phyloP scores from a whole-genome alignment of 2,329 filamentous ascomycete species.

The Diaporthe caulivora region DNA sequence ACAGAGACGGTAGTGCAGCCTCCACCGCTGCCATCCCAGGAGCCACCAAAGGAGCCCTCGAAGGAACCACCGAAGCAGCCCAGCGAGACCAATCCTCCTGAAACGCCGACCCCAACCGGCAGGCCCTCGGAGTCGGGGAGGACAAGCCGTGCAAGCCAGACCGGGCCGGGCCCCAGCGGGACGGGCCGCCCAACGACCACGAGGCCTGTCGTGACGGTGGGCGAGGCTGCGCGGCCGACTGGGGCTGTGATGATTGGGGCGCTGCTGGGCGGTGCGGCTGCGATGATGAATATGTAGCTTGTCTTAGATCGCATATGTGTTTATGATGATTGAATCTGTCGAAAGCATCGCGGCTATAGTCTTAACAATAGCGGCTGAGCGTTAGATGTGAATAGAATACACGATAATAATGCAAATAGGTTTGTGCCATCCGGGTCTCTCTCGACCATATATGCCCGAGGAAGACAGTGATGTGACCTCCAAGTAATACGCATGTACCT shows the following conservation, averaged over 20 bases:
- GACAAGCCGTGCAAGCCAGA: constrained; percentile 13
- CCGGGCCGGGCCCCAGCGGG: neutral
- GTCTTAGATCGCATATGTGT: neutral
- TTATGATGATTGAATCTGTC: neutral
- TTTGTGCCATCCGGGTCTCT: neutral
- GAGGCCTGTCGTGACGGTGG: constrained; percentile 24
- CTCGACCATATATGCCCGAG: neutral
- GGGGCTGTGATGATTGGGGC: constrained; percentile 29
- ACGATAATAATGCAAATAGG: constrained; percentile 28
- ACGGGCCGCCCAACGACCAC: constrained; percentile 6
- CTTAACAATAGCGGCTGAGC: neutral
- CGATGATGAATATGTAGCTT: constrained; percentile 12
- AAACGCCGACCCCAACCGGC: neutral
- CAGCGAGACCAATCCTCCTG: neutral
- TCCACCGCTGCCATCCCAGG: neutral
- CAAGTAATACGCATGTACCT: no score
- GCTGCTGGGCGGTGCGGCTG: constrained; percentile 26
- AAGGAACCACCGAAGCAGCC: neutral
- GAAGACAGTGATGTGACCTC: neutral
- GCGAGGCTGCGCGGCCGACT: constrained; percentile 1
- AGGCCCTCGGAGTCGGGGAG: neutral
- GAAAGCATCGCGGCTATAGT: neutral
- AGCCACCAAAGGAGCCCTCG: neutral
- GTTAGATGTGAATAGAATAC: neutral
- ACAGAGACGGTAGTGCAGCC: neutral